Percentiles rank a stretch among this genome's conserved stretches.
phyloP scores from a whole-genome alignment of 257 asterid genomes.

The Echium plantagineum region DNA sequence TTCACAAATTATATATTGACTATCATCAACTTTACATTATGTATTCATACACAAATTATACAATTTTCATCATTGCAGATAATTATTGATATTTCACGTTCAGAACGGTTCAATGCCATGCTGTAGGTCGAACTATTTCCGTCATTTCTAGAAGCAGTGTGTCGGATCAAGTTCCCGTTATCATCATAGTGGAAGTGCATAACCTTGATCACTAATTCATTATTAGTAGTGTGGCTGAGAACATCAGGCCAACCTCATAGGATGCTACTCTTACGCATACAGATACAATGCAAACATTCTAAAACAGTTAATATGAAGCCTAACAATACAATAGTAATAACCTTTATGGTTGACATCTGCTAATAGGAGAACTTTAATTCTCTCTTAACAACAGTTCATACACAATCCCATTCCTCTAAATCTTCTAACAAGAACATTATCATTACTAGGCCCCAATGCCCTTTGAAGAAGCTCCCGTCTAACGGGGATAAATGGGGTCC shows the following conservation, averaged over 20 bases:
- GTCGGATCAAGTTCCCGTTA: neutral
- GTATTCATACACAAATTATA: too few relatives aligned
- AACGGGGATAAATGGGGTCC: too few relatives aligned
- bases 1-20: too few relatives aligned
- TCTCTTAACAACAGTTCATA: neutral
- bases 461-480: too few relatives aligned
- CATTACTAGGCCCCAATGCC: too few relatives aligned
- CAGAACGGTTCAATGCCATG: neutral
- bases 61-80: neutral
- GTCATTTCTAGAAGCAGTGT: neutral
- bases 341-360: neutral
- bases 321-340: neutral
- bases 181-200: neutral
- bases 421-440: neutral
- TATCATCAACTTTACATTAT: too few relatives aligned
- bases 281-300: neutral
- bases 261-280: neutral
- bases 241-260: neutral
- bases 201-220: neutral
- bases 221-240: neutral
- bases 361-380: neutral
- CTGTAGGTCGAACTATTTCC: neutral
- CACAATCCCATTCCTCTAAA: conserved; percentile 8
- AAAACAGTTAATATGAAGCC: neutral
- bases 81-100: neutral